A percentile compares a stretch with the other conserved stretches of the same genome.
These are phyloP conservation scores for Erodium maritimum DNA, from an alignment of 345 rosid species.

Conservation along the genomic window DNA sequence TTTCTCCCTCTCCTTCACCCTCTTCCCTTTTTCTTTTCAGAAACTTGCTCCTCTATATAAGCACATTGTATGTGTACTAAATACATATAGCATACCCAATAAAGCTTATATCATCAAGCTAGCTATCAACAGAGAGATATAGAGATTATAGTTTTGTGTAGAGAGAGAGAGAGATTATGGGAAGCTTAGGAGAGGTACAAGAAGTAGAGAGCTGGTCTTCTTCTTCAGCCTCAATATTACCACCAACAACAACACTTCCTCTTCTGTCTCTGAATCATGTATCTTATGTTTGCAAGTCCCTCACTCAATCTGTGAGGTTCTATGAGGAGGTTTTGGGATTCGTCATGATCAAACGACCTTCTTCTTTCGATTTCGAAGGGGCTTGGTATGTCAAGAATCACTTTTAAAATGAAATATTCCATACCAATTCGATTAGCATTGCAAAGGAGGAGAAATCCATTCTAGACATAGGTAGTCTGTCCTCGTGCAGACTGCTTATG, in stretches of 20 bases:
- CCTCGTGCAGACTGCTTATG: too few species aligned
- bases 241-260: conserved; percentile 13
- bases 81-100: background rate
- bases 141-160: too few species aligned
- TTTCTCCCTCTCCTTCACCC: too few species aligned
- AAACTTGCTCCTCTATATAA: background rate
- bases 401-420: too few species aligned
- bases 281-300: conserved; percentile 34
- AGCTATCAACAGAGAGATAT: background rate
- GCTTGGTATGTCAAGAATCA: conserved; percentile 49
- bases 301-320: conserved; percentile 22
- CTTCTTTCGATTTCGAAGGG: conserved; percentile 40
- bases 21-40: too few species aligned
- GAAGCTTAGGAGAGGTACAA: conserved; percentile 1
- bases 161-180: background rate
- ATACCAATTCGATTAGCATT: too few species aligned
- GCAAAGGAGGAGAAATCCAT: too few species aligned
- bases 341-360: conserved; percentile 38
- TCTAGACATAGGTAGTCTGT: too few species aligned
- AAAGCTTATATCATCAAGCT: background rate
- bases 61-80: background rate
- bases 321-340: conserved; percentile 39
- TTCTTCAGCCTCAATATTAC: background rate
- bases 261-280: conserved; percentile 30
- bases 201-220: conserved; percentile 15